Base-by-base conservation (phyloP, 805 yeast genomes). In the Candida berthetii region DNA sequence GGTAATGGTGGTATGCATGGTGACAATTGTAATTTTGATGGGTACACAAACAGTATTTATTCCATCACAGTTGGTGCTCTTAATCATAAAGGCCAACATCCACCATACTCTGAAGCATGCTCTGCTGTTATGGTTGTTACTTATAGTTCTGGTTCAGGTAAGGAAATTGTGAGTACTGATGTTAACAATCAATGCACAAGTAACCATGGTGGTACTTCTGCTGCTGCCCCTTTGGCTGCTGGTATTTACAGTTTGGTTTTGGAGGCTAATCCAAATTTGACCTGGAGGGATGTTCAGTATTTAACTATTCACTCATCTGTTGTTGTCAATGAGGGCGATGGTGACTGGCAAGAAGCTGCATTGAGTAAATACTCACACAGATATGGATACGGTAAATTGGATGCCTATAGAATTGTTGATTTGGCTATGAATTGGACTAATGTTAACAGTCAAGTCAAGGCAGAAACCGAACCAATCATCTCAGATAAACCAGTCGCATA, bases 191-290 rank as follows among this genome's bases (percentile, higher is more conserved):
- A 66, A 49, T 93, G 99, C 61, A 68, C 95, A 2, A 72, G 72
- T 31, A 61, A 52, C 20, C 99, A 93, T 61, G 96, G 97, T 10
- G 99, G 99, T 17, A 93, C 99, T 0, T 91, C 98, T 18, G 99
- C 99, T 0, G 97, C 99, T 14, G 99, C 99, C 0, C 99, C 99
- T 0, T 71, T 93, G 42, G 98, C 97, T 0, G 97, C 98, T 0
- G 99, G 98, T n/a, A 74, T 93, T 1, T 88, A 85, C 58, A 77
- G 97, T 0, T 68, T 93, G 40, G 86, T 86, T 2, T 67, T 93
- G 39, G 80, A 82, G 51, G 89, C 83, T 3, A 85, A 95, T 49
- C 96, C 96, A 1, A 73, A 82, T 4, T 72, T 93, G 42, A 85
- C 96, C 0, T 93, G 99, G 99, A 76, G 99, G 58, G 99, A 93